Evolutionary conservation across 805 yeast species (phyloP).

Genomic region (Komagataella populi): DNA sequence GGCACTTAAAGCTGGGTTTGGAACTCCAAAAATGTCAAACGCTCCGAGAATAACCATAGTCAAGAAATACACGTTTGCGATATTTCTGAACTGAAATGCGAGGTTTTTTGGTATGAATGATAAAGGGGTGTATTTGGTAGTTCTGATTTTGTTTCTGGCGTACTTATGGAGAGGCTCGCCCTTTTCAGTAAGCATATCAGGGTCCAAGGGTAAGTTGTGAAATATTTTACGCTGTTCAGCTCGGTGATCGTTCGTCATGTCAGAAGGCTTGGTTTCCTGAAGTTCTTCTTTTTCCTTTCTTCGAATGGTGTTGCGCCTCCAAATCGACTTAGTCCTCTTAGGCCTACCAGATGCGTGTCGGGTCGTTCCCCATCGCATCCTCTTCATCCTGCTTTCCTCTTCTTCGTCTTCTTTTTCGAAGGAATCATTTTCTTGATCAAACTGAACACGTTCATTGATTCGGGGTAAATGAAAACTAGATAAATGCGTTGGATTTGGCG

Average conservation of each 20-base stretch:
- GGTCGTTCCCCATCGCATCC: constrained; percentile 88
- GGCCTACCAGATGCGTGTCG: constrained; percentile 48
- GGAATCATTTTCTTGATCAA: background rate
- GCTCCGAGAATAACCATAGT: constrained; percentile 69
- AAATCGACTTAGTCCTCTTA: constrained; percentile 8
- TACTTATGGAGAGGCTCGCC: constrained; percentile 49
- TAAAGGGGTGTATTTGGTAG: constrained; percentile 89
- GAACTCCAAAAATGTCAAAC: constrained; percentile 68
- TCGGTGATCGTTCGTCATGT: constrained; percentile 4
- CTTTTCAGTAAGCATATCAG: constrained; percentile 40
- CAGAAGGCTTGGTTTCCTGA: constrained; percentile 3
- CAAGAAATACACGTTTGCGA: constrained; percentile 85
- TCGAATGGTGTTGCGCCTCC: constrained; percentile 4
- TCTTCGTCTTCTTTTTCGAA: background rate
- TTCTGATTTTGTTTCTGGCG: constrained; percentile 84
- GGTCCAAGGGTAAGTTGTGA: constrained; percentile 50
- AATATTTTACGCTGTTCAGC: constrained; percentile 29
- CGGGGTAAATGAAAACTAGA: background rate
- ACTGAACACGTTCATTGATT: background rate
- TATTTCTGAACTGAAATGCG: constrained; percentile 65
- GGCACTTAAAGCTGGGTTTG: constrained; percentile 59
- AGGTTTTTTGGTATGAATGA: constrained; percentile 81
- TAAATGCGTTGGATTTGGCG: background rate
- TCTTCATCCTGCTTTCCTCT: constrained; percentile 30
- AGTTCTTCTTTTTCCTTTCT: background rate